Percentiles rank a stretch among this genome's conserved stretches.
phyloP scores from a whole-genome alignment of 345 rosid genomes.

The Aethionema arabicum region DNA sequence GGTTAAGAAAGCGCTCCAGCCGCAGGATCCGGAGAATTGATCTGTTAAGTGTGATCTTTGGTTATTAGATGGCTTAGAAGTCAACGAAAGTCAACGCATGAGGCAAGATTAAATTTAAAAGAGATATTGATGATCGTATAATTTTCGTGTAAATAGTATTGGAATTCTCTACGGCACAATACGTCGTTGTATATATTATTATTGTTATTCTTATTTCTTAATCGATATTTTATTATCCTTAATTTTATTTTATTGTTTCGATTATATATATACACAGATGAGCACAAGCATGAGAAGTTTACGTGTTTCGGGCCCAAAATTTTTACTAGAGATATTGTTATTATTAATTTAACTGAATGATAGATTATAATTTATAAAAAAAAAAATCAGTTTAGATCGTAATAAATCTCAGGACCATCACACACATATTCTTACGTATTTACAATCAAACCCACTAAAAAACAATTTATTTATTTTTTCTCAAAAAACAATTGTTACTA shows the following conservation, averaged over 20 bases:
- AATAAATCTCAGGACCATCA: too few species aligned
- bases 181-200: conserved; percentile 24
- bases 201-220: not conserved
- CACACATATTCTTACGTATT: too few species aligned
- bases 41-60: not conserved
- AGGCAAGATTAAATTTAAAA: not conserved
- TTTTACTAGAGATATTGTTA: too few species aligned
- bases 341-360: too few species aligned
- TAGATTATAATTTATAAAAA: too few species aligned
- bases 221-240: conserved; percentile 1
- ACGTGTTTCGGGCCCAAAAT: too few species aligned
- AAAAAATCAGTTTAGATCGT: too few species aligned
- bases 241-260: not conserved
- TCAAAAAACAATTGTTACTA: too few species aligned
- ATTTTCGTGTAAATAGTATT: conserved; percentile 28
- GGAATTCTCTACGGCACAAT: conserved; percentile 7
- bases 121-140: not conserved
- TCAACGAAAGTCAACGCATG: conserved; percentile 13
- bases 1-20: conserved; percentile 21
- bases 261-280: too few species aligned
- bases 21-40: conserved; percentile 24
- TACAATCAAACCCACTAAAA: too few species aligned
- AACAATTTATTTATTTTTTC: too few species aligned
- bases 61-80: conserved; percentile 15
- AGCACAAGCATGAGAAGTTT: too few species aligned